Conservation (phyloP, 352 stramenopile species). For the Globisporangium spiculum region DNA sequence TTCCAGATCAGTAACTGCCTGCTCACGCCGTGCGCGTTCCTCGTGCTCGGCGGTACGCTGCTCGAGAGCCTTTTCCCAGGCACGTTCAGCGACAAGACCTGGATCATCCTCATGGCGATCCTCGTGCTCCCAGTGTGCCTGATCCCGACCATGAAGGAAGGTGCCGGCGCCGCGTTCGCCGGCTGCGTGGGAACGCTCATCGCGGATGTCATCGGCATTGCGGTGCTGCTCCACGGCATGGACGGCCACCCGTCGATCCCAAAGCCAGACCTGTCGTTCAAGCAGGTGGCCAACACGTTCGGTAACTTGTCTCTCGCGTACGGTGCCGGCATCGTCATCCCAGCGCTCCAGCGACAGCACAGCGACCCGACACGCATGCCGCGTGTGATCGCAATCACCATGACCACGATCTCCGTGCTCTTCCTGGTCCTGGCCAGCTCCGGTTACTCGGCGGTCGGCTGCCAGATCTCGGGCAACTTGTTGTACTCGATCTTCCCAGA, state of each 20-base stretch:
- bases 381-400: constrained; percentile 42
- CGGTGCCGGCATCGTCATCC: constrained; percentile 39
- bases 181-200: constrained; percentile 27
- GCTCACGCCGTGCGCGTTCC: constrained; percentile 21
- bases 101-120: constrained; percentile 32
- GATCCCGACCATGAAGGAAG: constrained; percentile 31
- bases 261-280: constrained; percentile 21
- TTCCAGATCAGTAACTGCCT: constrained; percentile 18
- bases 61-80: constrained; percentile 22
- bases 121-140: constrained; percentile 24
- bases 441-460: constrained; percentile 44
- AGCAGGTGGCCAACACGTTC: constrained; percentile 24
- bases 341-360: constrained; percentile 49
- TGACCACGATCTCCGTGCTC: constrained; percentile 39
- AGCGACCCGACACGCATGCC: constrained; percentile 48
- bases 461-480: constrained; percentile 46
- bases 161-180: constrained; percentile 24
- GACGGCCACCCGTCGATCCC: constrained; percentile 18
- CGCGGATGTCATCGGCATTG: constrained; percentile 24
- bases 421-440: constrained; percentile 38
- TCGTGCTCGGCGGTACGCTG: constrained; percentile 25
- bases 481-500: constrained; percentile 16
- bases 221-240: constrained; percentile 24
- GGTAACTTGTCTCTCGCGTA: constrained; percentile 33
- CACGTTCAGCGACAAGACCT: constrained; percentile 19